phyloP scores from a whole-genome alignment of 805 yeast genomes.

The Dipodascopsis tothii region DNA sequence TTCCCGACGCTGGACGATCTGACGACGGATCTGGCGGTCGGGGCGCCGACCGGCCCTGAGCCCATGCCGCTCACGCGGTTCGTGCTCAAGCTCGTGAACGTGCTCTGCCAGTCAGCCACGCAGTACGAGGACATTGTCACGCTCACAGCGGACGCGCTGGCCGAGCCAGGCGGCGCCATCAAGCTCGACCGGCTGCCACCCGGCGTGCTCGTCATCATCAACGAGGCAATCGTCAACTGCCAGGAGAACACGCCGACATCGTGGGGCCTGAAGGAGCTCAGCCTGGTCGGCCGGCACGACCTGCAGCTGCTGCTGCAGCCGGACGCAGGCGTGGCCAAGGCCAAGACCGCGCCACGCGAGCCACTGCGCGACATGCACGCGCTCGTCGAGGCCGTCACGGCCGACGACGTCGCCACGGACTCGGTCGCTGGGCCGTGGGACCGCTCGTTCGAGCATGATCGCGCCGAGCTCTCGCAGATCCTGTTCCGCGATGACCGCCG shows the following conservation, averaged over 20 bases:
- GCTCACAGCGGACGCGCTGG: background rate
- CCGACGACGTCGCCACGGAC: slow-evolving; percentile 40
- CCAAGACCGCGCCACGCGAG: slow-evolving; percentile 9
- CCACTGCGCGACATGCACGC: slow-evolving; percentile 38
- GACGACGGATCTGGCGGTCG: no score
- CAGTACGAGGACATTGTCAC: background rate
- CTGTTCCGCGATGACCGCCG: slow-evolving; percentile 74
- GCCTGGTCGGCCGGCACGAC: slow-evolving; percentile 63
- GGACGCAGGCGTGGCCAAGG: slow-evolving; percentile 1
- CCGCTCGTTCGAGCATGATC: slow-evolving; percentile 61
- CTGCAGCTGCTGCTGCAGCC: slow-evolving; percentile 32
- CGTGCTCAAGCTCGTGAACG: background rate
- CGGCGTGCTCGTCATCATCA: slow-evolving; percentile 62
- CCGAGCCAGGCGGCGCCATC: background rate
- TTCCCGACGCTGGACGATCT: no score
- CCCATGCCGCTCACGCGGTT: background rate
- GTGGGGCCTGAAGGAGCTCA: slow-evolving; percentile 40
- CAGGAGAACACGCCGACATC: slow-evolving; percentile 47
- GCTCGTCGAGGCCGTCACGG: slow-evolving; percentile 27
- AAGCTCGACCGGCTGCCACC: slow-evolving; percentile 57
- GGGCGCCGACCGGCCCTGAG: no score
- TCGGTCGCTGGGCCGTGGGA: slow-evolving; percentile 51
- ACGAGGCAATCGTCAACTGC: slow-evolving; percentile 38
- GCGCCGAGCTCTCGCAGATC: slow-evolving; percentile 57
- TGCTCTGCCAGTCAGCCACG: background rate